Base-by-base conservation (phyloP, 139 green algal species). In the Picochlorum sp. region DNA sequence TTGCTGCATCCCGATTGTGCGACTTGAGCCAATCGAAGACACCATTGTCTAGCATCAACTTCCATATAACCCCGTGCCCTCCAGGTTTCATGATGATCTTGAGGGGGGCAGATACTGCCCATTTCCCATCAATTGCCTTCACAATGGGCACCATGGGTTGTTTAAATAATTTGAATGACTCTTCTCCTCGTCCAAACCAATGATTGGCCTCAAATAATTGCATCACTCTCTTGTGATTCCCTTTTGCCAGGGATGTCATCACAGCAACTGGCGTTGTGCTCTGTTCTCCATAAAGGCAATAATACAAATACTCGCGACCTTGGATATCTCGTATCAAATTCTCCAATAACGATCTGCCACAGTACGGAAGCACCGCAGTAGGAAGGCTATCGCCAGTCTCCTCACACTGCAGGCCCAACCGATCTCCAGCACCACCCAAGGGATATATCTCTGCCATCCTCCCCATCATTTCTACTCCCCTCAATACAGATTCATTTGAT, bases 11-110 rank as follows among this genome's bases (percentile, higher is more conserved):
- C 4, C 87, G 68, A 9, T 76, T 73, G 37, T 78, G 69, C 28
- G 45, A 65, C 5, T 28, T 69, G 30, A 96, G 72, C 89, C 89
- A 96, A 57, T 80, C 74, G 47, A 95, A 96, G 49, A 93, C 76
- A 16, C 89, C 92, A 61, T 90, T 66, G 73, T 99, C 94, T 16
- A 79, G 72, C 87, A 97, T 94, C 14, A 98, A 85, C 82, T 99
- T 99, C 94, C 94, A 99, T 62, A 99, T 95, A 38, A 89, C 94
- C 11, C 94, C 94, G 70, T 99, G 94, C 9, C 94, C 94, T 21
- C 94, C 93, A 6, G 94, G 94, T 77, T 97, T 97, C 68, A 95
- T 81, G 69, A 95, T 78, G 8, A 79, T 67, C 50, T 73, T 49
- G 38, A 94, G 61, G 5, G 71, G 59, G n/a, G 64, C 69, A 3